Conservation (phyloP, 169 alveolate genomes). For the Hammondia hammondi region DNA sequence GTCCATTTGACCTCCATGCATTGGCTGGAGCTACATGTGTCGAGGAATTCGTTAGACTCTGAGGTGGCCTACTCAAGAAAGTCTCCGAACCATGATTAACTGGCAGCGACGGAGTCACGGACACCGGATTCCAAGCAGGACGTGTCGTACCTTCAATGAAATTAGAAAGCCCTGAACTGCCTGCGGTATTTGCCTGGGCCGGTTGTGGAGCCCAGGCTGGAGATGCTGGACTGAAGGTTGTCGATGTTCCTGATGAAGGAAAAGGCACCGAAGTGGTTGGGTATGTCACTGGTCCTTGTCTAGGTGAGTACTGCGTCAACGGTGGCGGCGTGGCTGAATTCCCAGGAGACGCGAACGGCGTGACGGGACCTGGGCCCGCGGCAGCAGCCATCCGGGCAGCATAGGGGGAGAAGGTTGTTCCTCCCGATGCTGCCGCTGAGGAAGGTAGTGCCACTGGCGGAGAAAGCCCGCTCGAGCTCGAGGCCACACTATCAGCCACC, state of each 20-base stretch:
- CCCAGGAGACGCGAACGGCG: neutral
- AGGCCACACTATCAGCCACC: neutral
- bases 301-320: neutral
- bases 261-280: neutral
- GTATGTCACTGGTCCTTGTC: neutral
- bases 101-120: neutral
- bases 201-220: constrained; percentile 3
- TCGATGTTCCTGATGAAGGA: neutral
- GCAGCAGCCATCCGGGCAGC: neutral
- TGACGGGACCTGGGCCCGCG: neutral
- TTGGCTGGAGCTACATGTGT: neutral
- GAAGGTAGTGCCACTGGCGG: neutral
- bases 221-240: neutral
- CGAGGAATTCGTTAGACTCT: neutral
- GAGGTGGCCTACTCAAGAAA: neutral
- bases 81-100: neutral
- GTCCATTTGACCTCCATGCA: neutral
- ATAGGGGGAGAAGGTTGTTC: neutral
- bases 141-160: neutral
- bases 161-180: neutral
- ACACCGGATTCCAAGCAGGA: neutral
- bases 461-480: neutral
- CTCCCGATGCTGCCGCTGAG: neutral
- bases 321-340: neutral
- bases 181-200: neutral